Evolutionary conservation across 2,329 filamentous ascomycete genomes (phyloP).

Genomic region (Helotiales sp.): DNA sequence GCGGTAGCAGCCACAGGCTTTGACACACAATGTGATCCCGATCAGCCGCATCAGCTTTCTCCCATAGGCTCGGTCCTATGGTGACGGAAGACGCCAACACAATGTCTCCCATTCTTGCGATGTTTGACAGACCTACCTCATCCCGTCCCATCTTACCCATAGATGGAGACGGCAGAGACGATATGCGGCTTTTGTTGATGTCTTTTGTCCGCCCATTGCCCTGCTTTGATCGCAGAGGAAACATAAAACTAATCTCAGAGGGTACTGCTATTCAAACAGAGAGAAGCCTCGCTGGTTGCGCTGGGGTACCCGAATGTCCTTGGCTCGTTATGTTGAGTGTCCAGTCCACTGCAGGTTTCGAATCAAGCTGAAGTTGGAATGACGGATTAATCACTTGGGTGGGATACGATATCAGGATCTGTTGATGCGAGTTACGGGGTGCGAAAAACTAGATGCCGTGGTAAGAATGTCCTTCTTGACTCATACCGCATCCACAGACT

Average conservation of each 20-base stretch:
- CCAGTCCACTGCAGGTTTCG: slow-evolving; percentile 33
- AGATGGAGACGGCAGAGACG: slow-evolving; percentile 57
- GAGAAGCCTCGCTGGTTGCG: slow-evolving; percentile 54
- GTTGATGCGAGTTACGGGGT: slow-evolving; percentile 16
- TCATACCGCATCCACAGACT: slow-evolving; percentile 32
- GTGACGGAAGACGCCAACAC: slow-evolving; percentile 44
- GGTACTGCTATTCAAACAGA: slow-evolving; percentile 84
- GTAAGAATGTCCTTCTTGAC: slow-evolving; percentile 28
- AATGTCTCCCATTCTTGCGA: slow-evolving; percentile 36
- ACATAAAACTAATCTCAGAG: slow-evolving; percentile 92
- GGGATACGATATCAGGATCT: slow-evolving; percentile 26
- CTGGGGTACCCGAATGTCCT: slow-evolving; percentile 32
- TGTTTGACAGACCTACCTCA: slow-evolving; percentile 36
- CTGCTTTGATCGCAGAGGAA: slow-evolving; percentile 73
- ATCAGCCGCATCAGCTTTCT: slow-evolving; percentile 72
- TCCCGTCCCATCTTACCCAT: slow-evolving; percentile 41
- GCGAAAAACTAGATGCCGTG: slow-evolving; percentile 36
- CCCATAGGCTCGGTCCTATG: slow-evolving; percentile 46
- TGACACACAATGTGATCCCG: slow-evolving; percentile 55
- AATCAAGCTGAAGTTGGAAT: slow-evolving; percentile 26
- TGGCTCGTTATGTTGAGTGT: slow-evolving; percentile 26
- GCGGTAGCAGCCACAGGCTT: slow-evolving; percentile 56
- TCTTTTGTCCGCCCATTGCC: slow-evolving; percentile 88
- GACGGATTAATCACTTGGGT: slow-evolving; percentile 25
- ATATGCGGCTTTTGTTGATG: slow-evolving; percentile 91